phyloP scores from a whole-genome alignment of 2,329 filamentous ascomycete genomes.

The Paracoccidioides lutzii region DNA sequence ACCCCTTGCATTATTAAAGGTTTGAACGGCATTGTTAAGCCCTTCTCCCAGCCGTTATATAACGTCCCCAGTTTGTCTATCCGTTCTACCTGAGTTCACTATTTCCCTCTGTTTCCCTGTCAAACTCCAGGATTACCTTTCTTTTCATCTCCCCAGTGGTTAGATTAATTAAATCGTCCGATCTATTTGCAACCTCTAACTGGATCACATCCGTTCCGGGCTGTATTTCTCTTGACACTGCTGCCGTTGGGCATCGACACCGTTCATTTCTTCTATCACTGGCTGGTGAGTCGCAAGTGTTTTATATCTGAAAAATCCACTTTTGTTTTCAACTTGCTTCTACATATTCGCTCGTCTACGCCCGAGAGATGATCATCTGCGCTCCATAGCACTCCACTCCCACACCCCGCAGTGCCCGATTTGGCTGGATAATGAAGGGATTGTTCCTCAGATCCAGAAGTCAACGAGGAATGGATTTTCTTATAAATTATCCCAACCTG shows the following conservation, averaged over 20 bases:
- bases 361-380: not conserved
- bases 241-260: slow-evolving; percentile 1
- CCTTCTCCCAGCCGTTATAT: not conserved
- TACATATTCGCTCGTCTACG: not conserved
- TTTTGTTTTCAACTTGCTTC: not conserved
- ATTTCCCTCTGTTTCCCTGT: no score
- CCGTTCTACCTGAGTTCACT: not conserved
- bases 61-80: not conserved
- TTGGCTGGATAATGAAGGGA: not conserved
- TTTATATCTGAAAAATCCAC: not conserved
- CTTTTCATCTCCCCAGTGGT: no score
- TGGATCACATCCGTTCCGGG: not conserved
- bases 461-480: not conserved
- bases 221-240: not conserved
- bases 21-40: not conserved
- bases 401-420: not conserved
- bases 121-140: no score
- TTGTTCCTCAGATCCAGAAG: not conserved
- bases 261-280: not conserved
- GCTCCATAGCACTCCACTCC: not conserved
- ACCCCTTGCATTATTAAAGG: not conserved
- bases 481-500: not conserved
- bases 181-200: not conserved
- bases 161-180: no score
- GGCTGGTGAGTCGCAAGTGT: slow-evolving; percentile 1